Evolutionary conservation across 805 yeast species (phyloP).

Genomic region (Cyberlindnera lachancei): DNA sequence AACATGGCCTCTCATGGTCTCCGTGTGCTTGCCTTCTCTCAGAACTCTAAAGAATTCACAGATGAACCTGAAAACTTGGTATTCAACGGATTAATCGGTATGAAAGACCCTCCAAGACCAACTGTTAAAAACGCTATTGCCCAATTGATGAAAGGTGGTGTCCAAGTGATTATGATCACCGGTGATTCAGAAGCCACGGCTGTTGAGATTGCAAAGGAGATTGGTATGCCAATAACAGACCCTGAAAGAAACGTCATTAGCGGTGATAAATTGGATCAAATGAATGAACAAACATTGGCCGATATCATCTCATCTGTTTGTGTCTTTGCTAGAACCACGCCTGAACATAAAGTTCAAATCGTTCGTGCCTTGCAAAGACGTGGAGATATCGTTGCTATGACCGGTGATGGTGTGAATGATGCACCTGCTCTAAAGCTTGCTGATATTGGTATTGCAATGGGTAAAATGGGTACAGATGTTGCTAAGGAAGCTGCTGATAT

Average conservation of each 20-base stretch:
- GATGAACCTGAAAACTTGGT: slow-evolving; percentile 50
- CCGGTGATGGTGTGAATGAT: slow-evolving; percentile 99
- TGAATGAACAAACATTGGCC: slow-evolving; percentile 67
- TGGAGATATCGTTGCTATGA: slow-evolving; percentile 96
- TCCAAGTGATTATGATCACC: slow-evolving; percentile 96
- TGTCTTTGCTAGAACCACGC: slow-evolving; percentile 91
- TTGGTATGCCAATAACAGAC: slow-evolving; percentile 76
- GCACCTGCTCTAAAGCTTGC: slow-evolving; percentile 97
- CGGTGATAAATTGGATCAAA: slow-evolving; percentile 73
- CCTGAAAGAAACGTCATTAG: slow-evolving; percentile 64
- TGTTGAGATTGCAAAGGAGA: slow-evolving; percentile 72
- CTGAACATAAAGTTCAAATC: slow-evolving; percentile 86
- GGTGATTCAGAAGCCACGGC: slow-evolving; percentile 92
- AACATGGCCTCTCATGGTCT: slow-evolving; percentile 75
- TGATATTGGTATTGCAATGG: slow-evolving; percentile 94
- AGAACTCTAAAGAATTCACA: slow-evolving; percentile 32
- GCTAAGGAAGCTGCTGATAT: slow-evolving; percentile 98
- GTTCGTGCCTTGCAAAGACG: slow-evolving; percentile 83
- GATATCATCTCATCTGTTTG: slow-evolving; percentile 75
- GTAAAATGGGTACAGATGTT: slow-evolving; percentile 91
- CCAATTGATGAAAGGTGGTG: slow-evolving; percentile 82
- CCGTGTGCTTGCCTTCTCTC: slow-evolving; percentile 78
- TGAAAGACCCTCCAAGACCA: slow-evolving; percentile 97
- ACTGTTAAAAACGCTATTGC: slow-evolving; percentile 72
- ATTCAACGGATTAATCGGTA: slow-evolving; percentile 84